A percentile compares a stretch with the other conserved stretches of the same genome.
These are phyloP conservation scores for Naematelia aurantialba DNA, from an alignment of 768 basidiomycete genomes.

Conservation along the genomic window DNA sequence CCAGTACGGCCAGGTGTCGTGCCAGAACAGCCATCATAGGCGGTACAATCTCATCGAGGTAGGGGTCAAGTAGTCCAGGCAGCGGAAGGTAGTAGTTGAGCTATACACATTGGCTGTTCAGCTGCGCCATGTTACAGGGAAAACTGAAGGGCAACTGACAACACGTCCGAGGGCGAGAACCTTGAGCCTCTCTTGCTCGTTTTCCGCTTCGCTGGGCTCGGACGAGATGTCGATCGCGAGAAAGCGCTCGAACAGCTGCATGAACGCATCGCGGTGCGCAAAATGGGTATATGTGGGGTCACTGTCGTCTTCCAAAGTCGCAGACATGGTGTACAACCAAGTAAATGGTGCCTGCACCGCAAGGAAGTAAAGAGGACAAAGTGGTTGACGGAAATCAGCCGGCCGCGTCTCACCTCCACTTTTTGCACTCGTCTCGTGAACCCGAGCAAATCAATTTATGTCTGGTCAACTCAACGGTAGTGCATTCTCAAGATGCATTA, in stretches of 20 bases:
- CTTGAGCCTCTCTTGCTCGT: conserved; percentile 48
- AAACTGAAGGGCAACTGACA: too few relatives aligned
- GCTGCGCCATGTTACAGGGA: not conserved
- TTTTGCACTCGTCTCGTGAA: too few relatives aligned
- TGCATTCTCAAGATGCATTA: too few relatives aligned
- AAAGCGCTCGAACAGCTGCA: conserved; percentile 57
- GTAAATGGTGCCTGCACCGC: not conserved
- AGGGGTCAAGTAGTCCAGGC: conserved; percentile 85
- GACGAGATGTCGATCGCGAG: conserved; percentile 57
- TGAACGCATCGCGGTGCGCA: conserved; percentile 57
- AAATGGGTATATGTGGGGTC: conserved; percentile 49
- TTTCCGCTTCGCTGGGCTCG: conserved; percentile 53
- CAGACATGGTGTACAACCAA: not conserved
- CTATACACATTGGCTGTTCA: conserved; percentile 53
- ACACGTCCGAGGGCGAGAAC: conserved; percentile 43
- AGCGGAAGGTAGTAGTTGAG: conserved; percentile 89
- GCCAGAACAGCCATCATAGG: conserved; percentile 65
- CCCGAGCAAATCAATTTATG: too few relatives aligned
- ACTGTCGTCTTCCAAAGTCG: conserved; percentile 31
- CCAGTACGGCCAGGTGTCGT: conserved; percentile 48
- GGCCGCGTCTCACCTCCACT: too few relatives aligned
- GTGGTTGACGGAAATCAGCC: too few relatives aligned
- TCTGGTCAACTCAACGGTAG: too few relatives aligned
- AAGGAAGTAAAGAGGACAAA: not conserved
- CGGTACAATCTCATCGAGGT: conserved; percentile 69